Conservation (phyloP, 768 basidiomycete genomes). For the Russula sp. region DNA sequence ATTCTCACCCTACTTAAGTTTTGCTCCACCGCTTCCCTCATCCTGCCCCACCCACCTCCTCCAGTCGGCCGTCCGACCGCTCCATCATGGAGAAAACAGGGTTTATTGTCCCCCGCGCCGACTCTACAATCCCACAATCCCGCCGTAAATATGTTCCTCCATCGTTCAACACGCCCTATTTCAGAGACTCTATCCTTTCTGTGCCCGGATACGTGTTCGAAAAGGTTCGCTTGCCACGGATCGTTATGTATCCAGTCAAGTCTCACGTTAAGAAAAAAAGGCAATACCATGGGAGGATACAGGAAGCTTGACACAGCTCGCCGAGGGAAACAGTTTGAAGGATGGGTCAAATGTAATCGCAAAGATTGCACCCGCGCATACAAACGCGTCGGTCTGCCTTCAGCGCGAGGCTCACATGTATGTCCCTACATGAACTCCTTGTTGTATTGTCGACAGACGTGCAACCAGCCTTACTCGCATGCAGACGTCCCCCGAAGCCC, state of each 20-base stretch:
- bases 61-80: neutral
- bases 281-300: constrained; percentile 69
- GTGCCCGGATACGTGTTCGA: constrained; percentile 74
- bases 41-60: neutral
- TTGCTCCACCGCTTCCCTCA: neutral
- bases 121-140: constrained; percentile 2
- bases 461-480: constrained; percentile 50
- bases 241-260: neutral
- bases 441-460: constrained; percentile 4
- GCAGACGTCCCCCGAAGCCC: constrained; percentile 48
- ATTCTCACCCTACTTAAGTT: constrained; percentile 2
- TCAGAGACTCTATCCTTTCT: constrained; percentile 52
- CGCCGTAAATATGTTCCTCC: constrained; percentile 56
- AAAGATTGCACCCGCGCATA: constrained; percentile 70
- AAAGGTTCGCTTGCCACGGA: constrained; percentile 44
- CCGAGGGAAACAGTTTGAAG: constrained; percentile 67
- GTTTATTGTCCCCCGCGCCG: constrained; percentile 8
- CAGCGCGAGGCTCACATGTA: constrained; percentile 74
- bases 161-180: constrained; percentile 57
- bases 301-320: constrained; percentile 65
- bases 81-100: constrained; percentile 16
- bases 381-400: constrained; percentile 68
- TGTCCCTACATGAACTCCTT: constrained; percentile 5
- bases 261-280: constrained; percentile 36
- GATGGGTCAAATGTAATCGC: constrained; percentile 66